Evolutionary conservation across 139 green algal genomes (phyloP).

Genomic region (Eudorina sp.): DNA sequence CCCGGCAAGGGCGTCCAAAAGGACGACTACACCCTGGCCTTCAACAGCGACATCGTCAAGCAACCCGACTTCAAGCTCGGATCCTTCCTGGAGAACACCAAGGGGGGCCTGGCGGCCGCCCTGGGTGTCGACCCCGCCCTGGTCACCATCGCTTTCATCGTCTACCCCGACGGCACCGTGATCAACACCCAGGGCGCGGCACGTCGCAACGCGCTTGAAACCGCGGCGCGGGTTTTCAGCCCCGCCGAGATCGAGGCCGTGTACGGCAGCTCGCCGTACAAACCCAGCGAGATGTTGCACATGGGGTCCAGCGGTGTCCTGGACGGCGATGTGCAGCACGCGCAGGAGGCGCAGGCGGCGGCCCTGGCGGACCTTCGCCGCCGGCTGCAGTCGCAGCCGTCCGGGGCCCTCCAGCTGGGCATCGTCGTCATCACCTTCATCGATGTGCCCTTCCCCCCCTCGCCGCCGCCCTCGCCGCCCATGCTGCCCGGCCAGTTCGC

Average conservation of each 20-base stretch:
- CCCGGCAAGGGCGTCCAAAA: neutral
- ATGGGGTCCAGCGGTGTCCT: neutral
- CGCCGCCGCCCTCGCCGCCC: no score
- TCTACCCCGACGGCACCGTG: neutral
- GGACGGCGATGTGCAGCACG: neutral
- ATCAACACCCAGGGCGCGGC: neutral
- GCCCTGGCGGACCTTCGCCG: neutral
- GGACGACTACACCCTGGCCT: neutral
- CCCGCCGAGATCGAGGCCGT: neutral
- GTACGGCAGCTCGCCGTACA: neutral
- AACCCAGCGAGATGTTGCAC: neutral
- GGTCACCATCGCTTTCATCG: neutral
- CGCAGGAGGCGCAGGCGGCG: neutral
- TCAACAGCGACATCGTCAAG: neutral
- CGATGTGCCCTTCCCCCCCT: neutral
- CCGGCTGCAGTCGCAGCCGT: neutral
- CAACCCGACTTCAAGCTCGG: neutral
- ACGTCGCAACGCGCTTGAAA: neutral
- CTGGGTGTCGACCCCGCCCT: neutral
- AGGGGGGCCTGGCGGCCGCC: neutral
- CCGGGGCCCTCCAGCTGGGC: neutral
- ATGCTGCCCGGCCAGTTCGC: neutral
- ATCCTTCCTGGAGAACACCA: neutral
- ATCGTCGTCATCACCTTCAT: neutral
- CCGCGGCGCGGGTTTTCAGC: neutral